Evolutionary conservation across 1,139 yeast genomes (phyloP), one percentile per base, ranked within the genome.

Genomic region (Kluyveromyces sp.): DNA sequence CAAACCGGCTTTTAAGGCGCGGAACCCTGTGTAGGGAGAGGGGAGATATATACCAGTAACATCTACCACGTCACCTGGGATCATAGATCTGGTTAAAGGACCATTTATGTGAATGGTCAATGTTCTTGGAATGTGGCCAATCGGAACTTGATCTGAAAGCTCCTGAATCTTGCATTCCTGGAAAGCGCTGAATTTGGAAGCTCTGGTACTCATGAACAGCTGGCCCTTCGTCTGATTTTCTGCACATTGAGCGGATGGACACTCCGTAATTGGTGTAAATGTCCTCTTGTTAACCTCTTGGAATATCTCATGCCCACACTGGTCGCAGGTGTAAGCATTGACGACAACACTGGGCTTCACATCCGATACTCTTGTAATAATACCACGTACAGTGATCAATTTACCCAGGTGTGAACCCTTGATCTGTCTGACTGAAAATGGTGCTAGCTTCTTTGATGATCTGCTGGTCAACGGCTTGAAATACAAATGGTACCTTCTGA

Each of bases 141-240:
- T 94, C 0, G 99, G 98, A 9, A 94, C 98, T 66, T 92, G 98
- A 51, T 83, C 83, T 12, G 98, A 87, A 63, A 92, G 69, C 67
- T 94, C 99, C 68, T 94, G 99, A 49, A 94, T 75, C 58, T 86
- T 83, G 43, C 89, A 94, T 58, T 94, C 98, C 67, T 94, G 99
- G 71, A 89, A 94, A 3, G 96, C 86, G 45, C 84, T 74, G 60
- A 94, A 94, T 66, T 92, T 92, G 28, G 96, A 88, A 1, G 98
- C 98, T 57, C 99, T 76, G 4, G 97, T 88, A 39, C 94, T 80
- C 80, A 89, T 85, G 64, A 84, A 87, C 46, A 94, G 72, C 66
- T 87, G 92, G 41, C 98, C 98, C 61, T 83, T 83, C 41, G 83
- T 75, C 61, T 83, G 81, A 65, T 92, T 89, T 49, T 77, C 78